Percentiles rank a stretch among this genome's conserved stretches.
Evolutionary conservation across 2,329 filamentous ascomycete genomes (phyloP).

Genomic region (Acarospora socialis): DNA sequence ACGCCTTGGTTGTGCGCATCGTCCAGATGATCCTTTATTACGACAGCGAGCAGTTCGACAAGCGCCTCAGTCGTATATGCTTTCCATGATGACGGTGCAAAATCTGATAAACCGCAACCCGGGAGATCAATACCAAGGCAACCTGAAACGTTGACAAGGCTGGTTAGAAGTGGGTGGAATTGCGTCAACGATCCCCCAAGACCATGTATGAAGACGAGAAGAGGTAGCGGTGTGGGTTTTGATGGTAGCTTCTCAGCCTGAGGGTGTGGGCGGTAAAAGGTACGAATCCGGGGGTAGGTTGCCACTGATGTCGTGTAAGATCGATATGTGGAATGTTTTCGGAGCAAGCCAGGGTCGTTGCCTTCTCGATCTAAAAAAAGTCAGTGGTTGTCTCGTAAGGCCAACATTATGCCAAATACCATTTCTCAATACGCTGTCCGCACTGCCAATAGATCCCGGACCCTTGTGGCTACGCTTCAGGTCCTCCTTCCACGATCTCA

Average conservation of each 20-base stretch:
- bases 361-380: constrained; percentile 3
- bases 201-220: constrained; percentile 85
- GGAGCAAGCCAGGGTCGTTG: constrained; percentile 67
- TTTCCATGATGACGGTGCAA: constrained; percentile 54
- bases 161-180: constrained; percentile 67
- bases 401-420: too few relatives aligned
- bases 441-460: too few relatives aligned
- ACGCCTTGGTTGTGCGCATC: constrained; percentile 52
- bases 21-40: constrained; percentile 61
- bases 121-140: constrained; percentile 83
- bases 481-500: too few relatives aligned
- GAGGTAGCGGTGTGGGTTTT: constrained; percentile 57
- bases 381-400: too few relatives aligned
- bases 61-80: constrained; percentile 70
- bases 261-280: constrained; percentile 70
- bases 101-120: constrained; percentile 71
- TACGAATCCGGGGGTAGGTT: constrained; percentile 61
- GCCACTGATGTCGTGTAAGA: constrained; percentile 57
- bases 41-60: constrained; percentile 55
- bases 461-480: too few relatives aligned
- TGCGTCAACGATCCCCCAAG: constrained; percentile 85
- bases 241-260: constrained; percentile 69
- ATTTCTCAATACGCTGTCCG: too few relatives aligned
- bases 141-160: constrained; percentile 66
- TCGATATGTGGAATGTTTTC: constrained; percentile 56